Conservation (phyloP, 192 early-diverging fungal genomes). For the Linnemannia exigua region DNA sequence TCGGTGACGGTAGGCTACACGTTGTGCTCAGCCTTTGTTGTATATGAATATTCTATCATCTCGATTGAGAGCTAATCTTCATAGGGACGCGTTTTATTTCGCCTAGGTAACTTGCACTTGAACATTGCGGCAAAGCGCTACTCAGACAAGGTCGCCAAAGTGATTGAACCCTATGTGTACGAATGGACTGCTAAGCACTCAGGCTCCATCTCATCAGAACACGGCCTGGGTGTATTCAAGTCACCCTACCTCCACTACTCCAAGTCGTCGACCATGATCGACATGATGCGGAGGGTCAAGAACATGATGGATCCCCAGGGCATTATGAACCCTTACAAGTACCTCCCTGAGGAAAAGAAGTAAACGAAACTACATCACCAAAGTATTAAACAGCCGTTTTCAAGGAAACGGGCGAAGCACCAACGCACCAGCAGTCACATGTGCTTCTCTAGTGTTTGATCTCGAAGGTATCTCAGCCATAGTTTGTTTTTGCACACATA, state of each 20-base stretch:
- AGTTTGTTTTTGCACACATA: too few relatives aligned
- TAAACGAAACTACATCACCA: not conserved
- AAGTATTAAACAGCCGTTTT: not conserved
- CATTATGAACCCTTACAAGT: conserved; percentile 95
- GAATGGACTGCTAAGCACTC: conserved; percentile 76
- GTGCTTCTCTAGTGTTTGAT: too few relatives aligned
- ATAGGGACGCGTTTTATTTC: not conserved
- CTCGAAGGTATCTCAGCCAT: too few relatives aligned
- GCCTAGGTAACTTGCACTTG: conserved; percentile 88
- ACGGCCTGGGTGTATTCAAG: conserved; percentile 92
- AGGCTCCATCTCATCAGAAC: conserved; percentile 70
- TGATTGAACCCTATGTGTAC: conserved; percentile 95
- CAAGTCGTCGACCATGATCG: conserved; percentile 86
- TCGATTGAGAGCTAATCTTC: not conserved
- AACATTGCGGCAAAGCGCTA: conserved; percentile 84
- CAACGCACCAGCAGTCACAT: not conserved
- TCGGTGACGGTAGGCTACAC: conserved; percentile 93
- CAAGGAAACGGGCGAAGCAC: not conserved
- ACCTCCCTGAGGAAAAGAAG: conserved; percentile 61
- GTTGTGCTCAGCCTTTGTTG: too few relatives aligned
- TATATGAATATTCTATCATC: not conserved
- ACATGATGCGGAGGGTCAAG: conserved; percentile 90
- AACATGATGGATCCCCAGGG: conserved; percentile 93
- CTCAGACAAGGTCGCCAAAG: conserved; percentile 70
- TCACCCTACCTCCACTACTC: conserved; percentile 83